Evolutionary conservation across 805 yeast species (phyloP), one percentile per base, ranked within the genome.

Genomic region (Starmerella stigmatis): DNA sequence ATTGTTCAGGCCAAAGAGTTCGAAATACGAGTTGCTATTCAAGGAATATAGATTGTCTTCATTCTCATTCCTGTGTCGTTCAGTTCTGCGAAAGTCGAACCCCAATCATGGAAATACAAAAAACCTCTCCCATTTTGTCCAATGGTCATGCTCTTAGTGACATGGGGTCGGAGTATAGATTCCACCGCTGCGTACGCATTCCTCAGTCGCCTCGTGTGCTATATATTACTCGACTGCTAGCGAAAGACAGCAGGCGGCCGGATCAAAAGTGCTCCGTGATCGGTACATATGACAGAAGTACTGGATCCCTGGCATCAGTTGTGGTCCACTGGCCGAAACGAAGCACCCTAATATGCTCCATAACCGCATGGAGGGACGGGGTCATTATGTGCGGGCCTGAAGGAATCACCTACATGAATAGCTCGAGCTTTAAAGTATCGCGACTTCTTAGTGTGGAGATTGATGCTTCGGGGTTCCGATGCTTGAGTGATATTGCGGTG

Each of bases 381-480:
- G 20, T 41, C 13, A n/a, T 46, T n/a, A 4, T 32, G 12, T 42
- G 46, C 22, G 31, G 40, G 2, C 26, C 29, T 4, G 23, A 32
- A 13, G 48, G 48, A 2, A 19, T 47, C 12, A 26, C 32, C 8
- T 27, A 26, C 16, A 17, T 40, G 16, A 33, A 44, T 15, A 17
- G 30, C 12, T 10, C 23, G 16, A 39, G 19, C 27, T 21, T 22
- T 11, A 12, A n/a, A 7, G 12, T 17, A 11, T 21, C 10, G 10
- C 19, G 3, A 4, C 27, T 34, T 5, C 16, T 34, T 5, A 22
- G 38, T 7, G 38, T 34, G 3, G 38, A 34, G 9, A 34, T 34
- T 13, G 38, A 27, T 11, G 4, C 5, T 2, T 34, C 27, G 4
- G 38, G 38, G 9, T 34, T 34, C 28, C 15, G 27, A 2, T 34